phyloP scores from a whole-genome alignment of 192 early-diverging fungal genomes.

The Coemansia sp. region DNA sequence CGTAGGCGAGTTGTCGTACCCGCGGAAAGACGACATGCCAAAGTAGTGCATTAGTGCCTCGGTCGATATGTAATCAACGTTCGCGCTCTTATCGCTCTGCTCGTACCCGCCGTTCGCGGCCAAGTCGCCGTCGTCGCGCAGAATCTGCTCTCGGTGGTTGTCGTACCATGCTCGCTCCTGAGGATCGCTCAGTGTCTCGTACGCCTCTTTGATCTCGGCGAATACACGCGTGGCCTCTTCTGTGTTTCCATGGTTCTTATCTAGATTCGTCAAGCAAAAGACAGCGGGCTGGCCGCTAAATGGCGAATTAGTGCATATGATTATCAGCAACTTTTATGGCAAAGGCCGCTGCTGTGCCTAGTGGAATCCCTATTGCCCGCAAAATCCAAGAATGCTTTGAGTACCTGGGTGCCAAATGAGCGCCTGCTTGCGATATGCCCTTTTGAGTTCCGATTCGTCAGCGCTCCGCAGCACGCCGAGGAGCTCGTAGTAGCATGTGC shows the following conservation, averaged over 20 bases:
- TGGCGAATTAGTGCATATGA: conserved; percentile 51
- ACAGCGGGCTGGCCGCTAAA: too few species aligned
- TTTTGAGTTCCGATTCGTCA: conserved; percentile 75
- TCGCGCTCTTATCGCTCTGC: conserved; percentile 46
- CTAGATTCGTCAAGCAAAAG: conserved; percentile 60
- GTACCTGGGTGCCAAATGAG: conserved; percentile 75
- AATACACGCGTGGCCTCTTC: conserved; percentile 87
- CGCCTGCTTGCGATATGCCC: conserved; percentile 76
- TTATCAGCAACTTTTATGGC: too few species aligned
- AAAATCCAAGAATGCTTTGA: not conserved
- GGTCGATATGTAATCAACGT: conserved; percentile 29
- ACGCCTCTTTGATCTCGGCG: conserved; percentile 86
- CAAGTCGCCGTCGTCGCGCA: conserved; percentile 63
- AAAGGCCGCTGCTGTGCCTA: too few species aligned
- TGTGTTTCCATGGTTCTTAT: conserved; percentile 80
- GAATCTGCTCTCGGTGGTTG: conserved; percentile 85
- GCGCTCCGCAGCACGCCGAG: conserved; percentile 76
- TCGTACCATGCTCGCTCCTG: conserved; percentile 97
- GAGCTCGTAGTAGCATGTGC: conserved; percentile 87
- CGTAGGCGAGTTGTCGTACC: conserved; percentile 62
- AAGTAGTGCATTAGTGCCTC: conserved; percentile 76
- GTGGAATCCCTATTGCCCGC: too few species aligned
- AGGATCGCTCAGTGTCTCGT: conserved; percentile 87
- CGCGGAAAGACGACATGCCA: conserved; percentile 64
- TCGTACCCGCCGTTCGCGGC: conserved; percentile 42